phyloP scores from a whole-genome alignment of 2,329 filamentous ascomycete genomes.

The Diaporthe nobilis region DNA sequence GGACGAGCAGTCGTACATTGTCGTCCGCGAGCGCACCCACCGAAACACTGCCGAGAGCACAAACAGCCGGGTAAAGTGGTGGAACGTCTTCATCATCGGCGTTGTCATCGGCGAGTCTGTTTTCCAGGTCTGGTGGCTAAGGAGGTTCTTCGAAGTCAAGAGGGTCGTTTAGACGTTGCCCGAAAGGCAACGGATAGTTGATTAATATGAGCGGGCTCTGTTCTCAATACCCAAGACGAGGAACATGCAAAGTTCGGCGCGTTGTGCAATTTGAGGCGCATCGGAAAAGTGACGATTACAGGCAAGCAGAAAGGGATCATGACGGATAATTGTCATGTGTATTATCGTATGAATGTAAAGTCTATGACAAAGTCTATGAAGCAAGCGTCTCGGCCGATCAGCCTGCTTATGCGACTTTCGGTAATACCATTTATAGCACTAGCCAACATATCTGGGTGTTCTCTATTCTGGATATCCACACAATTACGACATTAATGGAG shows the following conservation, averaged over 20 bases:
- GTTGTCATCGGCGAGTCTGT: conserved; percentile 92
- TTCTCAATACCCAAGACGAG: conserved; percentile 34
- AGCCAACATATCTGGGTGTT: not conserved
- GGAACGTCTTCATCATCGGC: conserved; percentile 96
- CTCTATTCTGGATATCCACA: not conserved
- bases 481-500: not conserved
- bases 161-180: conserved; percentile 65
- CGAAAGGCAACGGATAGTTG: not conserved
- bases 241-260: conserved; percentile 12
- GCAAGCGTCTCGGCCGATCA: not conserved
- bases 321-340: not conserved
- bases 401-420: not conserved
- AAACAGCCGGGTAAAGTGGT: conserved; percentile 98
- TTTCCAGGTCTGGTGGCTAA: conserved; percentile 99
- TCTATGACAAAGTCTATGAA: not conserved
- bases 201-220: conserved; percentile 32
- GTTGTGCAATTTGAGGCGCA: conserved; percentile 22
- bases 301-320: not conserved
- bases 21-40: conserved; percentile 94
- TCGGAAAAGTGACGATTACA: not conserved
- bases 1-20: conserved; percentile 98
- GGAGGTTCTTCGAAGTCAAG: conserved; percentile 95
- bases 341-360: conserved; percentile 10
- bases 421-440: not conserved
- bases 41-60: conserved; percentile 99